Percentiles rank a stretch among this genome's conserved stretches.
These are phyloP conservation scores for Nelumbo lutea DNA, from an alignment of 164 flowering plant genomes.

Conservation along the genomic window DNA sequence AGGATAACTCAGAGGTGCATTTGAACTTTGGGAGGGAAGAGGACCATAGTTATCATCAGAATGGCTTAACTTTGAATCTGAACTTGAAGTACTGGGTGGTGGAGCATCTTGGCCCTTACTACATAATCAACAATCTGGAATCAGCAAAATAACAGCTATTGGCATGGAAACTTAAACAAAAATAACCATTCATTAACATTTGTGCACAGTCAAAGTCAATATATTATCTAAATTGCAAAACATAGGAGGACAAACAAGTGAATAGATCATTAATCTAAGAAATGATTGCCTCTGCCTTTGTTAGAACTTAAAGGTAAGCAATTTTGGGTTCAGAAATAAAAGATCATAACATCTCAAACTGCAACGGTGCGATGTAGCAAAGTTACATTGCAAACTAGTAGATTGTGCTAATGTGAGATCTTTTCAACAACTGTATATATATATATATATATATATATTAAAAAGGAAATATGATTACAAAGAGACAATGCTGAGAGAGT, in stretches of 20 bases:
- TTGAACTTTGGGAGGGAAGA: slow-evolving; percentile 40
- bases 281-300: background rate
- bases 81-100: slow-evolving; percentile 30
- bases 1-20: slow-evolving; percentile 32
- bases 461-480: too few species aligned
- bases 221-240: background rate
- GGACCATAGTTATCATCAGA: slow-evolving; percentile 34
- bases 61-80: slow-evolving; percentile 25
- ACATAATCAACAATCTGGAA: slow-evolving; percentile 18
- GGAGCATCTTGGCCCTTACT: slow-evolving; percentile 39
- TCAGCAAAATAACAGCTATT: slow-evolving; percentile 1
- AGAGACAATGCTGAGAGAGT: too few species aligned
- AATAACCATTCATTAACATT: too few species aligned
- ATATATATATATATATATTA: background rate
- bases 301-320: background rate
- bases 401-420: background rate
- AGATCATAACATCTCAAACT: too few species aligned
- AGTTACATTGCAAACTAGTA: slow-evolving; percentile 2
- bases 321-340: background rate
- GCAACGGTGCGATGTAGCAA: too few species aligned
- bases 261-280: background rate
- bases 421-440: background rate
- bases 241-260: too few species aligned
- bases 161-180: background rate
- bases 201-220: background rate